Base-by-base conservation (phyloP, 441 rosid genomes). In the Rhodomyrtus psidioides region DNA sequence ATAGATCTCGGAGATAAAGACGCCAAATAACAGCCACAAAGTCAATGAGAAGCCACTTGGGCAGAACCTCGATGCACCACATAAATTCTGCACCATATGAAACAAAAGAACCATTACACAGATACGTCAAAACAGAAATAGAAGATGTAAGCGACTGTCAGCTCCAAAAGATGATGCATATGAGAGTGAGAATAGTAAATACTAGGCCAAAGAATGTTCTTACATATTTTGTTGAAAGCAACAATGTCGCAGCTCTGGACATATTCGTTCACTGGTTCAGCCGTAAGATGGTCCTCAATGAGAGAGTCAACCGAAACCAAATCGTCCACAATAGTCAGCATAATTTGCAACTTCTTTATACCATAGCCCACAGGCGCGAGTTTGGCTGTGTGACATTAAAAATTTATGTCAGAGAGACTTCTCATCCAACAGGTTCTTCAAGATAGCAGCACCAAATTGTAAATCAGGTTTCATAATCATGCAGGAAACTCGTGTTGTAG, bases 161-260 rank as follows among this genome's bases (percentile, higher is more conserved):
- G 79, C 79, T 70, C 51, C 79, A 24, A 70, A 24, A 70, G 34
- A 70, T 39, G 79, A 70, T 1, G 79, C 6, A 21, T 23, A 39
- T 39, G 12, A 39, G 15, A 70, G 79, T 21, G 79, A 34, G 9
- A 70, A 70, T 70, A 70, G 46, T 10, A 70, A 76, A 8, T 23
- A 76, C 24, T 24, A 44, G 83, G 12, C 17, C 27, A 42, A 46
- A 30, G n/a, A 56, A 44, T 26, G 6, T 53, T 24, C 87, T 82
- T 55, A 86, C 87, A 86, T 44, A 86, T 86, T 55, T 86, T 86
- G 82, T 86, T 86, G 70, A 86, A 86, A 7, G 87, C 87, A 2
- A 86, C 85, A 27, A 86, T 86, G 53, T 86, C 87, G 12, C 87
- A 86, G 82, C 87, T 86, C 82, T 86, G 87, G 70, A 86, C 87